These are phyloP conservation scores for Viola odorata DNA, from an alignment of 345 rosid species.

Conservation along the genomic window DNA sequence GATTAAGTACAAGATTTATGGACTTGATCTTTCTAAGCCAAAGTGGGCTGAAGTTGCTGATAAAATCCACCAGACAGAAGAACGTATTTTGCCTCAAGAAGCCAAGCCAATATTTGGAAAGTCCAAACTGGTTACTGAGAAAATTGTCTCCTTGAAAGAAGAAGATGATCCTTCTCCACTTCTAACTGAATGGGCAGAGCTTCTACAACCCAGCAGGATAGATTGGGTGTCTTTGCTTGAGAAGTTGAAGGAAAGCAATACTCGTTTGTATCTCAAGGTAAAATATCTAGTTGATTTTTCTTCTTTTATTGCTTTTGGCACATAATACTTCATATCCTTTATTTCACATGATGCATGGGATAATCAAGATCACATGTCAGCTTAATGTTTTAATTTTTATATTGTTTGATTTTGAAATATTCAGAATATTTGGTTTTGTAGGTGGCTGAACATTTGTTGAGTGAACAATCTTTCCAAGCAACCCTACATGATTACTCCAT, in stretches of 20 bases:
- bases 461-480: slow-evolving; percentile 59
- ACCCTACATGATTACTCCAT: slow-evolving; percentile 53
- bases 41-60: slow-evolving; percentile 72
- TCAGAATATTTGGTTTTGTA: slow-evolving; percentile 22
- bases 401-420: not conserved
- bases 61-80: slow-evolving; percentile 62
- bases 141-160: slow-evolving; percentile 51
- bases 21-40: slow-evolving; percentile 79
- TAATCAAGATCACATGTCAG: not conserved
- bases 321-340: too few relatives aligned
- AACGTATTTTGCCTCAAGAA: slow-evolving; percentile 53
- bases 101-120: slow-evolving; percentile 70
- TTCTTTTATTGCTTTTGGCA: too few relatives aligned
- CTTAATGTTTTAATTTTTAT: not conserved
- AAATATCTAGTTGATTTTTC: not conserved
- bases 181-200: slow-evolving; percentile 70
- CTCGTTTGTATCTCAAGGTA: slow-evolving; percentile 57
- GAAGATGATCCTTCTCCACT: slow-evolving; percentile 66
- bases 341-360: too few relatives aligned
- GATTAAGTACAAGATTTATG: slow-evolving; percentile 82
- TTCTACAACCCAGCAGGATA: slow-evolving; percentile 64
- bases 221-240: slow-evolving; percentile 79
- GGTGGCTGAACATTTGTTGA: slow-evolving; percentile 67
- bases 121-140: slow-evolving; percentile 61
- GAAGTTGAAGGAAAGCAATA: slow-evolving; percentile 49